Evolutionary conservation across 441 rosid species (phyloP), one percentile per base, ranked within the genome.

Genomic region (Metrosideros polymorpha): DNA sequence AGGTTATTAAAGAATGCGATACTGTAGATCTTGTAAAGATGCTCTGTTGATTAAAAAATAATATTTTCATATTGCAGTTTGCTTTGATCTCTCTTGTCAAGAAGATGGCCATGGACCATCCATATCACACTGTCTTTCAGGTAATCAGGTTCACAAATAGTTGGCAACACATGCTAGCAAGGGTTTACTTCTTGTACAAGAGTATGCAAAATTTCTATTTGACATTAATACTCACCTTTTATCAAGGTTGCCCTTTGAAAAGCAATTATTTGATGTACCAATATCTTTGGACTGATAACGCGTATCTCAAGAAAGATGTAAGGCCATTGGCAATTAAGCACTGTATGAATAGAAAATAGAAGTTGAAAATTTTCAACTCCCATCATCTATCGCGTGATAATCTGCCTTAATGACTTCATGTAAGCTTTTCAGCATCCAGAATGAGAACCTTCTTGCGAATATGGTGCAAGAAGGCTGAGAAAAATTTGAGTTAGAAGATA

Each of bases 21-120:
- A 87, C 82, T 83, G 17, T 79, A 77, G 52, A 15, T 88, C 57
- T 82, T 89, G 15, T 83, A 15, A 86, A 66, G 63, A 83, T 86
- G 55, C 86, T 59, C 56, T 55, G 83, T 49, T 84, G 55, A 77
- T 86, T 89, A 85, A 87, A 91, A 88, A 24, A 88, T 51, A 82
- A 84, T 10, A 30, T 84, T 90, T 90, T 86, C 71, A 84, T 86
- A 29, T 25, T 91, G 92, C 99, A 97, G 99, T 92, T 92, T 92
- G 98, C 98, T 87, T 87, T 97, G 93, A 93, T 93, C 88, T 95
- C 98, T 88, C 98, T 98, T 86, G 92, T 98, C 91, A 98, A 94
- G 93, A 98, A 96, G 93, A 98, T 98, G 98, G 96, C 99, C 89
- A 93, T 94, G 85, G 99, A 96, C 91, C 99, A 98, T 93, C 99